Percentiles rank a stretch among this genome's conserved stretches.
Conservation (phyloP, 2,329 filamentous ascomycete species). For the Penicillium sp. region DNA sequence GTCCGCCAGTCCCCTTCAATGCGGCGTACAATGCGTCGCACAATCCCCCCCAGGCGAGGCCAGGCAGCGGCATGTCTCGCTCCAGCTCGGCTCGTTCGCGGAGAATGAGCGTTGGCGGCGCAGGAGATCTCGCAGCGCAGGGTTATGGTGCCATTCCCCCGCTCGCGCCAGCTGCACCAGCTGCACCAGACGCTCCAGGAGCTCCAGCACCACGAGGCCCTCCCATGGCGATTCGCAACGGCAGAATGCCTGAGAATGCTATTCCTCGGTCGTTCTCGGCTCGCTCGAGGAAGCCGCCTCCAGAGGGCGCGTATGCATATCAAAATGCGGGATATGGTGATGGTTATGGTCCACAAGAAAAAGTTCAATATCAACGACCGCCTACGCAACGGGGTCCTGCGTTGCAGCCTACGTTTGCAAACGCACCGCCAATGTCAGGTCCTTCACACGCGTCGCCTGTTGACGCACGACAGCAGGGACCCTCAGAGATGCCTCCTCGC, state of each 20-base stretch:
- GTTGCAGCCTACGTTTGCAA: not conserved
- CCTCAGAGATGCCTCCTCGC: slow-evolving; percentile 14
- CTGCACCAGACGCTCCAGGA: slow-evolving; percentile 47
- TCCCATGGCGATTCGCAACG: slow-evolving; percentile 55
- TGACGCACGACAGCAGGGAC: slow-evolving; percentile 12
- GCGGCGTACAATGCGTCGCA: not conserved
- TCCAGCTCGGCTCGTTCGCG: slow-evolving; percentile 6
- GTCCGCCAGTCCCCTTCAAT: slow-evolving; percentile 5
- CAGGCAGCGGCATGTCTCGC: slow-evolving; percentile 4
- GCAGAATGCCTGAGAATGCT: slow-evolving; percentile 23
- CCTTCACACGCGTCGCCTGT: slow-evolving; percentile 1
- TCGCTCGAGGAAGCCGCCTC: slow-evolving; percentile 19
- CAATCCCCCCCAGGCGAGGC: not conserved
- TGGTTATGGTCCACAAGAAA: not conserved
- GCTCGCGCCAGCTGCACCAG: slow-evolving; percentile 25
- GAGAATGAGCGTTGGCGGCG: slow-evolving; percentile 3
- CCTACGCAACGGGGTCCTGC: not conserved
- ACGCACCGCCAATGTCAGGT: slow-evolving; percentile 1
- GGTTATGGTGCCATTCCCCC: slow-evolving; percentile 14
- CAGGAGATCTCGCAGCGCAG: slow-evolving; percentile 4
- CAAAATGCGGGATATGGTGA: slow-evolving; percentile 7
- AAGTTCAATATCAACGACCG: slow-evolving; percentile 3
- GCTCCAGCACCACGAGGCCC: slow-evolving; percentile 54
- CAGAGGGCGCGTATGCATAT: slow-evolving; percentile 6
- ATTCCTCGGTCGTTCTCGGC: slow-evolving; percentile 24